These are phyloP conservation scores for Quercus dentata DNA, from an alignment of 306 rosid species.

Conservation along the genomic window DNA sequence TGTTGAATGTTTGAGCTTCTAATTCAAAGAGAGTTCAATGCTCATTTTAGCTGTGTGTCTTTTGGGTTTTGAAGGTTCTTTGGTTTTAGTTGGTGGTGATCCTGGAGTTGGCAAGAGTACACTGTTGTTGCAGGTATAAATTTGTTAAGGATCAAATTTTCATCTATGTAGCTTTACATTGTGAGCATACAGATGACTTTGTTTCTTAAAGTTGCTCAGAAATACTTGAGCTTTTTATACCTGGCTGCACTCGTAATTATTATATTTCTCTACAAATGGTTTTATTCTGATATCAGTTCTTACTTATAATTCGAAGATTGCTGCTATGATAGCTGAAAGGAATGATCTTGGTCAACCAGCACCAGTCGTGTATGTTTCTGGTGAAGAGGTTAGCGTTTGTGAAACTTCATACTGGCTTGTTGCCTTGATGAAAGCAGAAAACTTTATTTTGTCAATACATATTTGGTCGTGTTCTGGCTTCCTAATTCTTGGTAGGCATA, in stretches of 20 bases:
- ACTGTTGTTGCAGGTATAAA: slow-evolving; percentile 75
- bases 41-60: slow-evolving; percentile 20
- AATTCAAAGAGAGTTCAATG: not conserved
- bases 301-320: slow-evolving; percentile 51
- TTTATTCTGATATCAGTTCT: slow-evolving; percentile 11
- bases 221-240: not conserved
- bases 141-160: slow-evolving; percentile 5
- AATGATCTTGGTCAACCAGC: slow-evolving; percentile 32
- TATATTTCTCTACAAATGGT: not conserved
- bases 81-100: slow-evolving; percentile 87
- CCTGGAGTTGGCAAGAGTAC: slow-evolving; percentile 99
- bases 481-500: not conserved
- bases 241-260: not conserved
- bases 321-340: slow-evolving; percentile 69
- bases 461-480: not conserved
- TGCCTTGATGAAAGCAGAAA: not conserved
- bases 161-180: not conserved
- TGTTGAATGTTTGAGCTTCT: too few relatives aligned
- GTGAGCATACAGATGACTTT: not conserved
- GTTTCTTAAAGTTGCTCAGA: not conserved
- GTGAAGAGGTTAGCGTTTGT: slow-evolving; percentile 82
- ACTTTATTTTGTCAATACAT: not conserved
- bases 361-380: slow-evolving; percentile 80
- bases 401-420: slow-evolving; percentile 1
- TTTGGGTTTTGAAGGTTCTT: slow-evolving; percentile 65